Evolutionary conservation across 352 stramenopile species (phyloP).

Genomic region (Phytophthora uliginosa): DNA sequence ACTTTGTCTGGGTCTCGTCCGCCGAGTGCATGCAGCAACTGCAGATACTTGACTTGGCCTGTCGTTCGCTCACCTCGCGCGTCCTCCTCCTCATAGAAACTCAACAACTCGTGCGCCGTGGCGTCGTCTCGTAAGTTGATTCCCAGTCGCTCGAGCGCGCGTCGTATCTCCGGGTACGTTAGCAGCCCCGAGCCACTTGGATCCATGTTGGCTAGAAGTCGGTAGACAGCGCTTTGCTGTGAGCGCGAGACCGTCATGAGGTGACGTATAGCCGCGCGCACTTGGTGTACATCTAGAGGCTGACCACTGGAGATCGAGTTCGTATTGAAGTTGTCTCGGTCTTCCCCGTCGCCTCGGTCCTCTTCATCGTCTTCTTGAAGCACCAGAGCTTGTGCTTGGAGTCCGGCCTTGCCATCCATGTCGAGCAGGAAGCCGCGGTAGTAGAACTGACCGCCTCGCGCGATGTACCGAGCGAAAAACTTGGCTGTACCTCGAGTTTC

Average conservation of each 20-base stretch:
- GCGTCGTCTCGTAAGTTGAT: slow-evolving; percentile 52
- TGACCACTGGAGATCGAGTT: slow-evolving; percentile 6
- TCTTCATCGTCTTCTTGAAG: slow-evolving; percentile 67
- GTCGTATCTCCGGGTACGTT: slow-evolving; percentile 66
- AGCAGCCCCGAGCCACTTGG: slow-evolving; percentile 60
- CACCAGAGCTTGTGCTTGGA: slow-evolving; percentile 64
- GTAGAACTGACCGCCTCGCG: slow-evolving; percentile 63
- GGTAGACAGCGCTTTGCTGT: slow-evolving; percentile 68
- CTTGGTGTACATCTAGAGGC: slow-evolving; percentile 56
- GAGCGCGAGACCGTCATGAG: slow-evolving; percentile 54
- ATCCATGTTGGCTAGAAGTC: slow-evolving; percentile 71
- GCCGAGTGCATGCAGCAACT: slow-evolving; percentile 69
- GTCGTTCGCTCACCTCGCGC: slow-evolving; percentile 47
- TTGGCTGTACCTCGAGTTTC: slow-evolving; percentile 45
- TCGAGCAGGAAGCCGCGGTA: slow-evolving; percentile 81
- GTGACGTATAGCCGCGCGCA: slow-evolving; percentile 57
- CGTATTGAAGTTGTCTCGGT: slow-evolving; percentile 32
- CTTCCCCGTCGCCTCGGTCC: slow-evolving; percentile 21
- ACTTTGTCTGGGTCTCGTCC: slow-evolving; percentile 69
- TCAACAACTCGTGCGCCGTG: slow-evolving; percentile 49
- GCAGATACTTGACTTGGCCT: slow-evolving; percentile 68
- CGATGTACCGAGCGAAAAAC: slow-evolving; percentile 63
- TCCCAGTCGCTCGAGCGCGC: slow-evolving; percentile 67
- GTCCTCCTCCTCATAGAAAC: slow-evolving; percentile 69
- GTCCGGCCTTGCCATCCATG: slow-evolving; percentile 57